Base-by-base conservation (phyloP, 202 grass and related monocot species). In the Cymbopogon flexuosus region DNA sequence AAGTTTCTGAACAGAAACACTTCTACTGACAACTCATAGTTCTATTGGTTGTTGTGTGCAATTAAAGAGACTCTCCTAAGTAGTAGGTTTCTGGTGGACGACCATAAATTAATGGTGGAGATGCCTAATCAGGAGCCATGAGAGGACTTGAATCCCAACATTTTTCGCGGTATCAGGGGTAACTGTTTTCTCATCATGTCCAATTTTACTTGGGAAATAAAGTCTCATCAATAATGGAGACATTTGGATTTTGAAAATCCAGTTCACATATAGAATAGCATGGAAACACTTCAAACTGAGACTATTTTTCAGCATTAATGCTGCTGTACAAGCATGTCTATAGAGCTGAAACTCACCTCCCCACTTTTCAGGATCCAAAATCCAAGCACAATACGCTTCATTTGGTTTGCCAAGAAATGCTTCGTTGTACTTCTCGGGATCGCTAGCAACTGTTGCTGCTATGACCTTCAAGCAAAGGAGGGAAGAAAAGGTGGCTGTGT, bases 331-430 rank as follows among this genome's bases (percentile, higher is more conserved):
- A 29, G 27, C 27, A 27, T 27, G 5, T 36, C 6, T 67, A 74
- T 45, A 54, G 35, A 62, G 39, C 68, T 75, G 65, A 79, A 36
- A 83, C 81, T 79, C 79, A 98, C 95, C 95, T 88, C 96, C 96
- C 96, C 96, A 98, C 75, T 91, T 98, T 62, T 98, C 90, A 83
- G 92, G 77, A 59, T 98, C 84, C 80, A 93, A 77, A 84, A 98
- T 98, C 96, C 96, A 98, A 83, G 86, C 85, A 85, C 96, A 98
- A 73, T 93, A 98, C 0, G 86, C 92, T 84, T 91, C 90, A 87
- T 98, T 98, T 58, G 88, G 59, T 86, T 98, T 98, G 43, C 92
- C 96, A 54, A 98, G 88, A 95, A 98, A 98, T 68, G 81, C 92
- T 93, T 98, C 90, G 36, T 85, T 95, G 52, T 85, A 95, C 65